These are phyloP conservation scores for Hygrophorus pudorinus DNA, from an alignment of 768 basidiomycete genomes.

Conservation along the genomic window DNA sequence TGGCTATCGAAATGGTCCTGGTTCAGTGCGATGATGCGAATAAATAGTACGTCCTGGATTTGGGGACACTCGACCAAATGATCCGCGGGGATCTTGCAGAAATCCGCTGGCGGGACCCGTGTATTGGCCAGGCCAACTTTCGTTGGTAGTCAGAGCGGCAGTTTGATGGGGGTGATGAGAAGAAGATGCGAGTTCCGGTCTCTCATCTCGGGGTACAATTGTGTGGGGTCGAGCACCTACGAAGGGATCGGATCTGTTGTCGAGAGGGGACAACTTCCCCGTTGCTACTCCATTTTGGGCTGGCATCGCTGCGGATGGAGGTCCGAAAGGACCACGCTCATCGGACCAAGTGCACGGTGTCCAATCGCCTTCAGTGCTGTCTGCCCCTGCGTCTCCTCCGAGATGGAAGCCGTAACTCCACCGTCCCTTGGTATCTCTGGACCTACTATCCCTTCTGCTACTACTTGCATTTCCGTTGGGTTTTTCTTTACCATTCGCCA, in stretches of 20 bases:
- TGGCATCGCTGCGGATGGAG: constrained; percentile 3
- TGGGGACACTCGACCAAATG: constrained; percentile 27
- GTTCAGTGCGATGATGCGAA: constrained; percentile 32
- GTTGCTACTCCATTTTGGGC: constrained; percentile 9
- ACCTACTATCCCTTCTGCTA: constrained; percentile 11
- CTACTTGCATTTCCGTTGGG: constrained; percentile 18
- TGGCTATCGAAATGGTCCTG: constrained; percentile 2
- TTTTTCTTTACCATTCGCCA: constrained; percentile 25
- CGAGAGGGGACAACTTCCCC: constrained; percentile 3
- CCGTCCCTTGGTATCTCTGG: constrained; percentile 9
- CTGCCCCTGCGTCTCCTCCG: neutral
- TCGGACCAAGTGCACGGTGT: constrained; percentile 12
- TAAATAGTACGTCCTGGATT: constrained; percentile 59
- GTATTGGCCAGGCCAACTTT: constrained; percentile 25
- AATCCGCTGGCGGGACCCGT: constrained; percentile 43
- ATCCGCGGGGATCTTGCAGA: constrained; percentile 30
- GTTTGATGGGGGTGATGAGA: constrained; percentile 10
- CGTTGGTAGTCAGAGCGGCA: neutral
- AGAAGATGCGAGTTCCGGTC: constrained; percentile 10
- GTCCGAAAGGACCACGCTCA: constrained; percentile 5
- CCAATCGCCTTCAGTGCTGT: constrained; percentile 5
- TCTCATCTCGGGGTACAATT: constrained; percentile 13
- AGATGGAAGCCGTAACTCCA: constrained; percentile 2
- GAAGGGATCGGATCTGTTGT: constrained; percentile 15
- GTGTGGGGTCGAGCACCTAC: constrained; percentile 11